Evolutionary conservation across 2,329 filamentous ascomycete genomes (phyloP).

Genomic region (Fusarium tuaranense): DNA sequence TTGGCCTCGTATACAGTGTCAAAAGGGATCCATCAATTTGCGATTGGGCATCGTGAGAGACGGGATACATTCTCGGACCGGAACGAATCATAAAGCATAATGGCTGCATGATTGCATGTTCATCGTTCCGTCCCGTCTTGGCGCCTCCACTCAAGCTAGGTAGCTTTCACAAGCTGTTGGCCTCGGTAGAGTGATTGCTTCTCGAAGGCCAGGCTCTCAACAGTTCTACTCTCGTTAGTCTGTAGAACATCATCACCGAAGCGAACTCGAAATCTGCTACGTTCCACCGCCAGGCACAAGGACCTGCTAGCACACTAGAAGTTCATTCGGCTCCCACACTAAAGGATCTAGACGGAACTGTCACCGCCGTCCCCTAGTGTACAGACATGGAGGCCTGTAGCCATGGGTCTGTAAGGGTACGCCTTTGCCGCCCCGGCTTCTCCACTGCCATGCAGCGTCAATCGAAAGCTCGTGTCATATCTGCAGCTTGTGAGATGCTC

Average conservation of each 20-base stretch:
- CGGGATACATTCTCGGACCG: neutral
- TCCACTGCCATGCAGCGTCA: neutral
- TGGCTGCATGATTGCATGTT: neutral
- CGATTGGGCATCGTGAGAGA: neutral
- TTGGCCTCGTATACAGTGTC: neutral
- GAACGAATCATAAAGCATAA: neutral
- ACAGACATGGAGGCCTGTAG: neutral
- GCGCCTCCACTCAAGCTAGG: neutral
- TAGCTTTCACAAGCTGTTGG: neutral
- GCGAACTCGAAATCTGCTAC: neutral
- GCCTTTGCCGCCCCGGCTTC: neutral
- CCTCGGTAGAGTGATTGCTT: too few relatives aligned
- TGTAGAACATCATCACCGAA: neutral
- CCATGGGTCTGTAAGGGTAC: neutral
- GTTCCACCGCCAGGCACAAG: neutral
- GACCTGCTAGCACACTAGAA: too few relatives aligned
- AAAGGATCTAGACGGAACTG: neutral
- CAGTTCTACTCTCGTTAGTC: neutral
- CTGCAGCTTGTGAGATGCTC: neutral
- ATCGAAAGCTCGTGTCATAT: neutral
- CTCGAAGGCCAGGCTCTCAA: neutral
- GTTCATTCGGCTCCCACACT: too few relatives aligned
- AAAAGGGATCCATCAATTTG: neutral
- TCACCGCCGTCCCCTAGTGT: neutral
- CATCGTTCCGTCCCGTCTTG: neutral